Base-by-base conservation (phyloP, 345 rosid species). In the Stellera chamaejasme region DNA sequence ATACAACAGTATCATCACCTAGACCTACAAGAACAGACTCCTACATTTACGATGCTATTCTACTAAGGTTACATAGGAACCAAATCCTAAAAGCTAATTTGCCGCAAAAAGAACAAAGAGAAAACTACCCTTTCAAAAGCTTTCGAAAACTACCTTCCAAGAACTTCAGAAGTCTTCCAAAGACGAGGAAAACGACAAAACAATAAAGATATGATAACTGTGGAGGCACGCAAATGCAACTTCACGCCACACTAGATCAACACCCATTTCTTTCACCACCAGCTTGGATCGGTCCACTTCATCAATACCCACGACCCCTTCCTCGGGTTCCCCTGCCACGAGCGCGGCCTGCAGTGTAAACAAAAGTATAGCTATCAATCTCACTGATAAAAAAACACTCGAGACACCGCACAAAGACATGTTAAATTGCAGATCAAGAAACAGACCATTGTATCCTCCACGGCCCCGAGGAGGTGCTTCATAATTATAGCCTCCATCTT, bases 311-410 rank as follows among this genome's bases (percentile, higher is more conserved):
- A 67, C 84, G 81, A 43, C 85, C 82, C 72, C 87, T 81, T 52
- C 95, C 97, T 13, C 93, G 88, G 16, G 66, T 48, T 46, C 82
- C 79, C 73, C 82, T 63, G 36, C 82, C 85, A 15, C 83, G 80
- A 13, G 90, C 90, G 64, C 89, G 87, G 36, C 89, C 92, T 87
- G 62, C 28, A 71, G 16, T n/a, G 13, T 36, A 14, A 19, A 10
- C 60, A 42, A 43, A 60, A 3, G 5, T 32, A 4, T 7, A 32
- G 7, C 39, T 1, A 32, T 32, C 39, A 32, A 32, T 32, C 10
- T 52, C 11, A 49, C 45, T 65, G 36, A 67, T 10, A 11, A 13
- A n/a, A n/a, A 32, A 32, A 32, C 39, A 32, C 39, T 3, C 2
- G 7, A 32, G 7, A 3, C 39, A 32, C 5, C 7, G 39, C 3